Percentiles rank a stretch among this genome's conserved stretches.
Conservation (phyloP, 352 stramenopile genomes). For the Globisporangium iwayamae region DNA sequence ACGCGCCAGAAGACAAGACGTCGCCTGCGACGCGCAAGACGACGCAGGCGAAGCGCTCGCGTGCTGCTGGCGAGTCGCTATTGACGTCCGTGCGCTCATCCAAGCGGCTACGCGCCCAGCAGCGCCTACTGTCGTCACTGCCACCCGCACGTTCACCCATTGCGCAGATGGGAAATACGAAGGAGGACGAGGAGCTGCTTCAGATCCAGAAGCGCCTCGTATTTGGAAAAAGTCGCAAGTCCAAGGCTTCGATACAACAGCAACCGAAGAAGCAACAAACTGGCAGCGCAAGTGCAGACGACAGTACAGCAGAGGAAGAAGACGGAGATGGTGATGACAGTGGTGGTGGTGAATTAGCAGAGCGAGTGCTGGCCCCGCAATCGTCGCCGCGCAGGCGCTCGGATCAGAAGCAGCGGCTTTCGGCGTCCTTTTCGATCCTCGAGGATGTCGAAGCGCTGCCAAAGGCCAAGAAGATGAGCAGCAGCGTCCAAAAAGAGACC, state of each 20-base stretch:
- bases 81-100: conserved; percentile 7
- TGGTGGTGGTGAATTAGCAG: not conserved
- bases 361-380: not conserved
- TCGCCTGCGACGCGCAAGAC: conserved; percentile 13
- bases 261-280: not conserved
- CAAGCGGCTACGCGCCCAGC: conserved; percentile 12
- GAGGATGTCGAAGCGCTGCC: conserved; percentile 12
- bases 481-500: too few species aligned
- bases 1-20: not conserved
- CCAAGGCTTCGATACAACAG: not conserved
- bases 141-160: conserved; percentile 18
- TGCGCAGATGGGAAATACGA: conserved; percentile 27
- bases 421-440: conserved; percentile 13
- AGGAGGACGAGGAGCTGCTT: conserved; percentile 23
- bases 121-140: conserved; percentile 19
- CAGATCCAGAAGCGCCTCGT: conserved; percentile 39
- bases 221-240: conserved; percentile 6
- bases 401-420: conserved; percentile 5
- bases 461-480: not conserved
- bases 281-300: not conserved
- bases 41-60: not conserved
- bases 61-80: conserved; percentile 3
- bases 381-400: conserved; percentile 4
- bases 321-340: conserved; percentile 1
- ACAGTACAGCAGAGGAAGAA: conserved; percentile 7